phyloP scores from a whole-genome alignment of 192 early-diverging fungal species.

The Thoreauomyces humboldtii region DNA sequence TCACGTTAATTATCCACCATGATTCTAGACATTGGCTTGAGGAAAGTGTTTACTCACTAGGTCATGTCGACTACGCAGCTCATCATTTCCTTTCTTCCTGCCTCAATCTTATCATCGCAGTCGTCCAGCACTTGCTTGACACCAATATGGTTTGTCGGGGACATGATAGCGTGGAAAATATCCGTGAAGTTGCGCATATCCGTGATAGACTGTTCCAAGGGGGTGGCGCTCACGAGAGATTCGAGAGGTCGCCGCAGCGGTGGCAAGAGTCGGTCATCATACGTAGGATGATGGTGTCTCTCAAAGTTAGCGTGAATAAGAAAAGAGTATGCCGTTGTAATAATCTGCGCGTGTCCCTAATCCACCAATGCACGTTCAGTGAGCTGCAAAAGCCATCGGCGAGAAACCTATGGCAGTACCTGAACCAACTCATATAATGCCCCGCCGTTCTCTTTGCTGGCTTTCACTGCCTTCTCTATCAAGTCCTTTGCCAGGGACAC shows the following conservation, averaged over 20 bases:
- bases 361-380: no score
- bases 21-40: background rate
- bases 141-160: slow-evolving; percentile 7
- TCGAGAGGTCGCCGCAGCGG: slow-evolving; percentile 35
- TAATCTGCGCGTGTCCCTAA: slow-evolving; percentile 37
- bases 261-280: slow-evolving; percentile 35
- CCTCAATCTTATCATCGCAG: slow-evolving; percentile 5
- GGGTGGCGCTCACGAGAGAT: slow-evolving; percentile 35
- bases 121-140: slow-evolving; percentile 19
- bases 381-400: background rate
- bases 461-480: slow-evolving; percentile 26
- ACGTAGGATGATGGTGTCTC: slow-evolving; percentile 34
- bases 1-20: no score
- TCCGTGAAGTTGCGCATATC: slow-evolving; percentile 28
- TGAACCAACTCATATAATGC: slow-evolving; percentile 27
- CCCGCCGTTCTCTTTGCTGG: slow-evolving; percentile 34
- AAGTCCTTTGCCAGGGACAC: slow-evolving; percentile 38
- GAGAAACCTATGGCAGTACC: slow-evolving; percentile 23
- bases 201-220: slow-evolving; percentile 16
- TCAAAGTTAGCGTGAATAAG: slow-evolving; percentile 44
- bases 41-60: background rate
- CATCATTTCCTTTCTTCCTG: slow-evolving; percentile 16
- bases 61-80: slow-evolving; percentile 16
- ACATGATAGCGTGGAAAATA: slow-evolving; percentile 25
- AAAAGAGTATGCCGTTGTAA: slow-evolving; percentile 38